phyloP scores from a whole-genome alignment of 768 basidiomycete genomes.

The Strobilomyces dryophilus region DNA sequence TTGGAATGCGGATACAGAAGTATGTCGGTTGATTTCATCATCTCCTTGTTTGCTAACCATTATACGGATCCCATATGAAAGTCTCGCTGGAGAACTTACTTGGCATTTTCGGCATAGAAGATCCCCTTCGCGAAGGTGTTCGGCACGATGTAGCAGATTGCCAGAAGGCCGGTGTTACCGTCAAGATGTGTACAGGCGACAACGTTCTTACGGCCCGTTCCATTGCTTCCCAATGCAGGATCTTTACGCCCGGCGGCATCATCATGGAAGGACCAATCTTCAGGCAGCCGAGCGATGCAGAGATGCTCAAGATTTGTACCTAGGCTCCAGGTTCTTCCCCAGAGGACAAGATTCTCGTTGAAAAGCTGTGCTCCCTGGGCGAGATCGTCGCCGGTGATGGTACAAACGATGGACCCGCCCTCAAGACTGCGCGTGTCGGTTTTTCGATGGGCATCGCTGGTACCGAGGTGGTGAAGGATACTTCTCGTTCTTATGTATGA shows the following conservation, averaged over 20 bases:
- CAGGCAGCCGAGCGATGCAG: constrained; percentile 63
- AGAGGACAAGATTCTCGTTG: constrained; percentile 92
- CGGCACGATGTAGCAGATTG: constrained; percentile 85
- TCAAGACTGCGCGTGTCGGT: constrained; percentile 94
- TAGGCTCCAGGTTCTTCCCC: constrained; percentile 92
- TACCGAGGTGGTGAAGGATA: constrained; percentile 98
- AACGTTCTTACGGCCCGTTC: constrained; percentile 95
- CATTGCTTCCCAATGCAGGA: constrained; percentile 94
- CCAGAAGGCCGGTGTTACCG: constrained; percentile 80
- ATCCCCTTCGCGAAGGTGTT: constrained; percentile 89
- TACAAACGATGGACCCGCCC: constrained; percentile 95
- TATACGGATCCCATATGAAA: constrained; percentile 60
- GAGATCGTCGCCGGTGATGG: constrained; percentile 72
- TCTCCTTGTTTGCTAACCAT: constrained; percentile 7
- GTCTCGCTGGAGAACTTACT: constrained; percentile 67
- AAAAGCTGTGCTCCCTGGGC: constrained; percentile 82
- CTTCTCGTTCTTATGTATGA: constrained; percentile 97
- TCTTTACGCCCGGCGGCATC: constrained; percentile 88
- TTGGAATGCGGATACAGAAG: constrained; percentile 49
- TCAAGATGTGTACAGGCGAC: constrained; percentile 99
- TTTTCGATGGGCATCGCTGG: constrained; percentile 97
- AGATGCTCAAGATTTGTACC: constrained; percentile 82
- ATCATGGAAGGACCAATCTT: constrained; percentile 99
- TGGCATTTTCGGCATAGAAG: constrained; percentile 92
- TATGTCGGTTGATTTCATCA: constrained; percentile 23